Conservation (phyloP, 2,329 filamentous ascomycete genomes). For the Cordyceps militaris region DNA sequence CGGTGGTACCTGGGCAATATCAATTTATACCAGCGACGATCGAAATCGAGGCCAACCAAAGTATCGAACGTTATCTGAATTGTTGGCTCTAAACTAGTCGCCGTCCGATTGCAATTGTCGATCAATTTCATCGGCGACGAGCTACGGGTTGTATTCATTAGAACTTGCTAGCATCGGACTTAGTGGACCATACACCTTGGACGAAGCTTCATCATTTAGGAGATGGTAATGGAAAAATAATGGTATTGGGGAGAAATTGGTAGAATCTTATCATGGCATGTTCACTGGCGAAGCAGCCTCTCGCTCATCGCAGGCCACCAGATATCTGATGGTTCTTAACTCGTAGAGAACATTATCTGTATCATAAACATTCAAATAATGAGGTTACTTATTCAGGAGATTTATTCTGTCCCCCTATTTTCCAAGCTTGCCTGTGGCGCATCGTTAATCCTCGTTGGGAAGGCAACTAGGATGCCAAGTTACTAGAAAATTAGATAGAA, state of each 20-base stretch:
- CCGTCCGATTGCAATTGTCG: no score
- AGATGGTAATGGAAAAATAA: not conserved
- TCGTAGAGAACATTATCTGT: not conserved
- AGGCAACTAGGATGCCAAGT: no score
- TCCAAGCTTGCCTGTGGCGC: no score
- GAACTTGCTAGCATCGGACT: no score
- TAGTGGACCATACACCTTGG: not conserved
- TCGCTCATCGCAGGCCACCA: not conserved
- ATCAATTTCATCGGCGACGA: not conserved
- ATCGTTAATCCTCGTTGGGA: no score
- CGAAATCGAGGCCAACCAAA: not conserved
- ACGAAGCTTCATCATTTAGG: not conserved
- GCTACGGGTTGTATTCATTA: no score
- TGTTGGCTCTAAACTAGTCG: not conserved
- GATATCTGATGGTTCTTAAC: not conserved
- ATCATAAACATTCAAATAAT: not conserved
- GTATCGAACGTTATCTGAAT: not conserved
- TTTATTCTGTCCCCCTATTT: not conserved
- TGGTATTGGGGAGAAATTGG: not conserved
- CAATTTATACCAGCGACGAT: slow-evolving; percentile 14
- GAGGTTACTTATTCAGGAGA: not conserved
- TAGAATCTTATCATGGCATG: slow-evolving; percentile 3
- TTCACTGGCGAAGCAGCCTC: not conserved
- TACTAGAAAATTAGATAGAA: no score
- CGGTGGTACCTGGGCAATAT: slow-evolving; percentile 23